These are phyloP conservation scores for Umbelopsis isabellina DNA, from an alignment of 192 early-diverging fungal species.

Conservation along the genomic window DNA sequence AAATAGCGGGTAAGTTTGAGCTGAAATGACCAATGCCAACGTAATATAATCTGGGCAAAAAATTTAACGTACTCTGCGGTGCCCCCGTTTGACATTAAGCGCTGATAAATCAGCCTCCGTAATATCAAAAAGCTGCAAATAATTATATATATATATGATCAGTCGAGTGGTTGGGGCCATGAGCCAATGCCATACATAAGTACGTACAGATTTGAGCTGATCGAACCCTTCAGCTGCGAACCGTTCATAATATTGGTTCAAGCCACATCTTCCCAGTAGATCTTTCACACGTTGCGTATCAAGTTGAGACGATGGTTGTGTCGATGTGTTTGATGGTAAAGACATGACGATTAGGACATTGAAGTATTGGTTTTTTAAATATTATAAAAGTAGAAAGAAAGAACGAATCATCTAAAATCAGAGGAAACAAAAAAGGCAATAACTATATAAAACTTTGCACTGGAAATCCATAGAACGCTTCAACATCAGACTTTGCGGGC, in stretches of 20 bases:
- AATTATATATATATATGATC: background rate
- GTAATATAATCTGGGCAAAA: background rate
- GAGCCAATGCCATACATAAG: background rate
- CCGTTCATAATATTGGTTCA: constrained; percentile 38
- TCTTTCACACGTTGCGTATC: constrained; percentile 22
- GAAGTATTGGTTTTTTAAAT: background rate
- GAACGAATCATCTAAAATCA: background rate
- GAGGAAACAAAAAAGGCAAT: background rate
- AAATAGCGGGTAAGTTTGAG: no score
- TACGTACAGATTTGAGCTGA: constrained; percentile 42
- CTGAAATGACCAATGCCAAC: background rate
- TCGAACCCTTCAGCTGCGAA: constrained; percentile 49
- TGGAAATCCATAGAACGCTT: no score
- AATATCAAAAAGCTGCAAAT: constrained; percentile 40
- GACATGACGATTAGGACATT: constrained; percentile 6
- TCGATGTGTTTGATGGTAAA: background rate
- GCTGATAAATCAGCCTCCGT: constrained; percentile 44
- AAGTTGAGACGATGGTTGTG: background rate
- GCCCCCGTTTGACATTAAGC: constrained; percentile 45
- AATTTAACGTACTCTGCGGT: constrained; percentile 44
- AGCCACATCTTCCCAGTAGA: constrained; percentile 29
- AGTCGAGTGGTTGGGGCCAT: background rate
- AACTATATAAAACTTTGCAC: no score
- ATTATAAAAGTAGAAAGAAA: background rate
- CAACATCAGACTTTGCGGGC: no score